Base-by-base conservation (phyloP, 2,329 filamentous ascomycete species). In the Arthrobotrys megalospora region DNA sequence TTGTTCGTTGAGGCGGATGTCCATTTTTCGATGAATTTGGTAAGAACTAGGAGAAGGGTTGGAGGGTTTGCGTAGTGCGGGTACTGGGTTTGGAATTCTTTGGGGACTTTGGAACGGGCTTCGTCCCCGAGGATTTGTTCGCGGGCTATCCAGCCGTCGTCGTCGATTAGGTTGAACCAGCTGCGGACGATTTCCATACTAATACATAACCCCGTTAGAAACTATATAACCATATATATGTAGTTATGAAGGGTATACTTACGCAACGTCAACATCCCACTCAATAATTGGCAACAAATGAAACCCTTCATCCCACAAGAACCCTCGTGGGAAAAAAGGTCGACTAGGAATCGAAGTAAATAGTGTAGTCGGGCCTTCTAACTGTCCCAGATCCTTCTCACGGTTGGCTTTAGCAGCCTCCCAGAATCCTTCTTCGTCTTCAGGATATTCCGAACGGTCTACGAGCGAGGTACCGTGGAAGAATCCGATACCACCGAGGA, bases 301-400 rank as follows among this genome's bases (percentile, higher is more conserved):
- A 85, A 98, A 99, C 0, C 96, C 96, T 84, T 99, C 96, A 82
- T 99, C 96, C 96, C 96, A 99, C 3, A 98, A 87, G 84, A 99
- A 99, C 0, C 96, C 96, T 79, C 96, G 89, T 0, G 96, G 96
- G 85, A 99, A 99, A 86, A 99, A 99, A 0, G 96, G 93, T 3
- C 96, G 88, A 7, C 95, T 98, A 0, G 96, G 96, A 71, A 98
- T 91, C 82, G 91, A 93, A 6, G 94, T 96, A 83, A 94, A 98
- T 1, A 99, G 89, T 84, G 97, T 93, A 68, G 91, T 93, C 0
- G 95, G 93, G 0, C 93, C 93, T 82, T 96, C 94, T 0, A 91
- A 85, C 76, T 90, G 87, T 50, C 71, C 80, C 21, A 80, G 68
- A 21, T 70, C 76, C 63, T 76, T 80, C 64, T 80, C 77, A 80